phyloP scores from a whole-genome alignment of 305 asterid species.

The Rubia balearica region DNA sequence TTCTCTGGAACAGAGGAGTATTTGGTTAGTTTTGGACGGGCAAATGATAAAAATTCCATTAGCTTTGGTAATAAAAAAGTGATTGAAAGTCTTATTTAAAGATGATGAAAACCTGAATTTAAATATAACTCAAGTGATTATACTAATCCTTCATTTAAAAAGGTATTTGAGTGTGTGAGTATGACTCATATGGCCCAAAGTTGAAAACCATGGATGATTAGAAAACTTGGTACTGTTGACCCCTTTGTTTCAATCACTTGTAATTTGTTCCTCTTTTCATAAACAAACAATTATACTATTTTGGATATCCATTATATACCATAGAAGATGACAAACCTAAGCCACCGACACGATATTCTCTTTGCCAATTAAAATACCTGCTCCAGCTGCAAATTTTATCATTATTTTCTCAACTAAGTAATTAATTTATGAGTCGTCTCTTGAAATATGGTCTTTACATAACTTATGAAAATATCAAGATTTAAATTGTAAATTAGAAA shows the following conservation, averaged over 20 bases:
- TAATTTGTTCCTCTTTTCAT: constrained; percentile 1
- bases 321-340: constrained; percentile 14
- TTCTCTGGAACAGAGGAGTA: too few relatives aligned
- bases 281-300: constrained; percentile 12
- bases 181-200: constrained; percentile 8
- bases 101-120: too few relatives aligned
- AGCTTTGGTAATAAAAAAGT: too few relatives aligned
- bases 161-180: background rate
- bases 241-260: background rate
- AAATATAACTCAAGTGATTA: too few relatives aligned
- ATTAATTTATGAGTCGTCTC: too few relatives aligned
- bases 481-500: too few relatives aligned
- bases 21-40: too few relatives aligned
- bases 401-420: background rate
- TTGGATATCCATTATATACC: constrained; percentile 24
- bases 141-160: background rate
- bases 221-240: constrained; percentile 6
- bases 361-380: background rate
- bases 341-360: constrained; percentile 13
- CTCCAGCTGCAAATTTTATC: background rate
- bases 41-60: too few relatives aligned
- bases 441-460: too few relatives aligned
- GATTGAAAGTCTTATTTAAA: too few relatives aligned
- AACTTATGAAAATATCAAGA: too few relatives aligned
- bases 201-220: constrained; percentile 1